Evolutionary conservation across 108 stramenopile genomes (phyloP).

Genomic region (Nitzschia sp.): DNA sequence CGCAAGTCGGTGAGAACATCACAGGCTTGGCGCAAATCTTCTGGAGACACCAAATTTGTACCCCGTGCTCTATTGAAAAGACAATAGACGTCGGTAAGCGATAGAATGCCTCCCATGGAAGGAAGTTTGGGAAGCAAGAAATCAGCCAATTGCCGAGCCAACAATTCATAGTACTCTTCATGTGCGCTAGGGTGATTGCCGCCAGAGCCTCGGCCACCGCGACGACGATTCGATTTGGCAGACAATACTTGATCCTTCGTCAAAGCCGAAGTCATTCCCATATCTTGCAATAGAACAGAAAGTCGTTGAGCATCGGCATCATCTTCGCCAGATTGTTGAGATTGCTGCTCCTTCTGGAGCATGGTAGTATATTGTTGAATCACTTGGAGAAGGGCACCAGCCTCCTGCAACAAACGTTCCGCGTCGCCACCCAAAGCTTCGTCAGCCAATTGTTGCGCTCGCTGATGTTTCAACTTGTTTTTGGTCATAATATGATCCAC

Average conservation of each 20-base stretch:
- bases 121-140: conserved; percentile 71
- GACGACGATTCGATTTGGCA: neutral
- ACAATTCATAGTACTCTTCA: conserved; percentile 72
- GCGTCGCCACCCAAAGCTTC: conserved; percentile 69
- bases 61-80: conserved; percentile 94
- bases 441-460: conserved; percentile 67
- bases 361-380: conserved; percentile 75
- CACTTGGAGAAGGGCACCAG: conserved; percentile 58
- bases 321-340: neutral
- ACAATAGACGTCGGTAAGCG: conserved; percentile 83
- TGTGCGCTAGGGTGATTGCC: neutral
- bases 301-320: conserved; percentile 56
- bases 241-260: conserved; percentile 58
- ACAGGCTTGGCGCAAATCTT: conserved; percentile 85
- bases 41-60: conserved; percentile 93
- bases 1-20: conserved; percentile 59
- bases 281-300: conserved; percentile 65
- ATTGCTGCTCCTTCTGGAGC: conserved; percentile 39
- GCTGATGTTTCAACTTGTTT: conserved; percentile 52
- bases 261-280: conserved; percentile 95
- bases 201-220: neutral
- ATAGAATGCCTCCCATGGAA: conserved; percentile 65
- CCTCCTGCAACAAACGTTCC: conserved; percentile 70
- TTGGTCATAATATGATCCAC: conserved; percentile 77
- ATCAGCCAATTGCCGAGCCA: conserved; percentile 95